Conservation (phyloP, 352 stramenopile genomes). For the Phytophthora aleatoria region DNA sequence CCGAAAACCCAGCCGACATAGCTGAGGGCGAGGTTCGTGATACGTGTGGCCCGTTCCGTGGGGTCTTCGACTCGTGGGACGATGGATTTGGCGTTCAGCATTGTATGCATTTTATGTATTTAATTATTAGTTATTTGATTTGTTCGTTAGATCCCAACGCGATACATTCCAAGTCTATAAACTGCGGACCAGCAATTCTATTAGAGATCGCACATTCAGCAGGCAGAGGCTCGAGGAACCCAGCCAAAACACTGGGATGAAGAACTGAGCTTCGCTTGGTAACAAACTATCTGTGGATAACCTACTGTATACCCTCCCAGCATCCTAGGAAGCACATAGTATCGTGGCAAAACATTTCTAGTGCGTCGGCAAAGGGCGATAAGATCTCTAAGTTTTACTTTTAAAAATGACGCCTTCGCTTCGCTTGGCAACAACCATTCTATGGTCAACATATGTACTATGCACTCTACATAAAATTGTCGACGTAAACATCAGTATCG, state of each 20-base stretch:
- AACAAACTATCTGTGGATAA: too few species aligned
- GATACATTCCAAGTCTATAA: background rate
- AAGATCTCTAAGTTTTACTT: too few species aligned
- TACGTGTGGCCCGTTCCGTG: background rate
- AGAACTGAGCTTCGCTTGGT: background rate
- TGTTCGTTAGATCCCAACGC: background rate
- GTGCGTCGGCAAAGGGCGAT: too few species aligned
- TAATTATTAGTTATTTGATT: background rate
- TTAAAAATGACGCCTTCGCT: too few species aligned
- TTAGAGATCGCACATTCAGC: background rate
- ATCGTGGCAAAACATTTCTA: too few species aligned
- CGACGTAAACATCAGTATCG: too few species aligned
- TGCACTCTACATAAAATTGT: too few species aligned
- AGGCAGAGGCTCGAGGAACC: background rate
- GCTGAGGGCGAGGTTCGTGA: background rate
- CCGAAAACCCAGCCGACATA: background rate
- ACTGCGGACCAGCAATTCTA: background rate
- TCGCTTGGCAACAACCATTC: too few species aligned
- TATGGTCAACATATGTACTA: too few species aligned
- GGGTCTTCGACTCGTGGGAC: background rate
- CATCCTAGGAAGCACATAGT: too few species aligned
- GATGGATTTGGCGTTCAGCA: background rate
- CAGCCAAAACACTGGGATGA: background rate
- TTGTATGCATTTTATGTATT: background rate
- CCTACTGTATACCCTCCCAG: too few species aligned